Base-by-base conservation (phyloP, 257 asterid species). In the Lithospermum erythrorhizon region DNA sequence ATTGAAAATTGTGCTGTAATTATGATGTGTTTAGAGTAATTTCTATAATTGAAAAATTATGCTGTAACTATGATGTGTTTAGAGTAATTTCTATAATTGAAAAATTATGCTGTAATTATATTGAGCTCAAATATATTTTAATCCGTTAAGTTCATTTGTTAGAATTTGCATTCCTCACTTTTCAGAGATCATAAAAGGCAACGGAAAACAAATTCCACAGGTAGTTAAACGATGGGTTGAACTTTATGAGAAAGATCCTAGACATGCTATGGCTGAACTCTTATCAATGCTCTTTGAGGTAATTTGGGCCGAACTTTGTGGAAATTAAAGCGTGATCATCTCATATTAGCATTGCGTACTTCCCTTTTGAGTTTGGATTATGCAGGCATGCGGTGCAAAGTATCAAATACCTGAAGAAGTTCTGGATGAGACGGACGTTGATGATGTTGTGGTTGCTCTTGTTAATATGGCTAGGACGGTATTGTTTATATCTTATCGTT, bases 331-430 rank as follows among this genome's bases (percentile, higher is more conserved):
- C 14, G 1, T 35, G 45, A 41, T 11, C 18, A 11, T 41, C 23
- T 19, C 19, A 6, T 35, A 22, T 57, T 32, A 24, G 25, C 7
- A 51, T 20, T 51, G 41, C 25, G 29, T 47, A 35, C 21, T 22
- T 21, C 37, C 6, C 21, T 27, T 48, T 8, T 51, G 35, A 62
- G 18, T 61, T 25, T 60, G 45, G 35, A 27, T 55, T 70, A 24
- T 75, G 68, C 82, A 93, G 98, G 95, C 89, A 54, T 93, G 98
- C 16, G 98, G 98, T 68, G 94, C 91, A 54, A 88, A 86, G 81
- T 78, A 88, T 72, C 72, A 32, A 67, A 81, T 84, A 61, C 74
- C 69, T 37, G 94, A 86, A 73, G 86, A 88, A 72, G 71, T 68
- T 65, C 72, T 88, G 62, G 95, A 93, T 53, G 90, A 86, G 71